Conservation (phyloP, 140 eudicot genomes). For the Erigeron philadelphicus region DNA sequence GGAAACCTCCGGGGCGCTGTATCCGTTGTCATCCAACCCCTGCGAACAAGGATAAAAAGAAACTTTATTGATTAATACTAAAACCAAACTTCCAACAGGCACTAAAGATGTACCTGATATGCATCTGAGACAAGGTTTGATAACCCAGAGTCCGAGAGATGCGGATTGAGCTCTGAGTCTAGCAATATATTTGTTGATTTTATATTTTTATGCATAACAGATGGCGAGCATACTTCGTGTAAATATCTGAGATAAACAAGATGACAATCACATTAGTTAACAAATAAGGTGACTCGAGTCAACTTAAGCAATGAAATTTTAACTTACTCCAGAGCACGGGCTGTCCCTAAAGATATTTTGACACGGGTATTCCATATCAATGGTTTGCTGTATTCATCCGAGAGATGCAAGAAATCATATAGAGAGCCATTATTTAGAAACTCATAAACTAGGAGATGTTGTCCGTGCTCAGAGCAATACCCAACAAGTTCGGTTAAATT, state of each 20-base stretch:
- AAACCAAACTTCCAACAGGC: background rate
- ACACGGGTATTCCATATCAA: constrained; percentile 77
- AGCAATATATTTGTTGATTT: constrained; percentile 81
- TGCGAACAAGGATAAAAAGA: constrained; percentile 10
- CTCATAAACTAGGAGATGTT: constrained; percentile 53
- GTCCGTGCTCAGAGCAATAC: constrained; percentile 62
- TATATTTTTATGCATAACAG: constrained; percentile 79
- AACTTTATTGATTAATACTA: background rate
- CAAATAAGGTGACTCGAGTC: background rate
- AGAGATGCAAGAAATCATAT: constrained; percentile 57
- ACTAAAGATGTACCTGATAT: constrained; percentile 56
- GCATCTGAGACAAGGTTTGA: constrained; percentile 69
- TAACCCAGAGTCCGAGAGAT: constrained; percentile 87
- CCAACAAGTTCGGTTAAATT: constrained; percentile 60
- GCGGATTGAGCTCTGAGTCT: constrained; percentile 87
- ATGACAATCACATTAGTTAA: constrained; percentile 7
- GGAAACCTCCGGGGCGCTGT: constrained; percentile 60
- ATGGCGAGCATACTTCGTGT: constrained; percentile 93
- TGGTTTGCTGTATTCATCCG: constrained; percentile 70
- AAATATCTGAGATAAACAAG: constrained; percentile 51
- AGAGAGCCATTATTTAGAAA: constrained; percentile 58
- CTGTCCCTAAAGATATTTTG: constrained; percentile 62
- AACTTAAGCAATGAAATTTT: background rate
- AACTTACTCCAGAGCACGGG: constrained; percentile 68
- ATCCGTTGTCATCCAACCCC: constrained; percentile 37